Evolutionary conservation across 371 early-diverging fungal genomes (phyloP).

Genomic region (Actinomucor elegans): DNA sequence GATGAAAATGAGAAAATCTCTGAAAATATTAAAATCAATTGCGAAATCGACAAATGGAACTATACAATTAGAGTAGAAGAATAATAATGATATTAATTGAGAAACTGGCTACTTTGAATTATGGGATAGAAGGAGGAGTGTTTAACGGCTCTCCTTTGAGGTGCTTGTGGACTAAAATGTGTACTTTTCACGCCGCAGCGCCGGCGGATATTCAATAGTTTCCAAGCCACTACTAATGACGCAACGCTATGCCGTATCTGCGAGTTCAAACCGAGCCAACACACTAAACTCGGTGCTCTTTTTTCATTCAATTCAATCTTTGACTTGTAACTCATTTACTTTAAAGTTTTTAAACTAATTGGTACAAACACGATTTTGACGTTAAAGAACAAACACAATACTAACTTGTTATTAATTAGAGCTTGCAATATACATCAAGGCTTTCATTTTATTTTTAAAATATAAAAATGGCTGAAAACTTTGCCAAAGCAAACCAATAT

Average conservation of each 20-base stretch:
- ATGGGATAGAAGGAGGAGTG: too few species aligned
- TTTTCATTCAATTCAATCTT: not conserved
- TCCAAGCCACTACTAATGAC: constrained; percentile 5
- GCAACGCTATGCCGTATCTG: not conserved
- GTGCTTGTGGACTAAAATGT: too few species aligned
- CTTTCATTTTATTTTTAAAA: constrained; percentile 4
- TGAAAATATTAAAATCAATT: too few species aligned
- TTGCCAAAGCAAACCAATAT: constrained; percentile 77
- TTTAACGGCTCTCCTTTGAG: too few species aligned
- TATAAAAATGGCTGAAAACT: constrained; percentile 71
- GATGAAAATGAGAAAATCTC: too few species aligned
- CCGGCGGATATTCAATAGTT: not conserved
- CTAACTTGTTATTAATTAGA: not conserved
- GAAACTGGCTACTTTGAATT: too few species aligned
- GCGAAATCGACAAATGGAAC: too few species aligned
- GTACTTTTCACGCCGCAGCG: too few species aligned
- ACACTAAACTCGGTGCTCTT: not conserved
- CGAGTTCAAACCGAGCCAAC: not conserved
- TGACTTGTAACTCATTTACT: not conserved
- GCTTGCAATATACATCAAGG: constrained; percentile 6
- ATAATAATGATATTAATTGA: too few species aligned
- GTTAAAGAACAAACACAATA: not conserved
- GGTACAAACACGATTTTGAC: not conserved
- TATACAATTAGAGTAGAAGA: too few species aligned
- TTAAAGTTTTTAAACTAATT: constrained; percentile 1